A percentile compares a stretch with the other conserved stretches of the same genome.
These are phyloP conservation scores for Chaetomium sp. DNA, from an alignment of 2,329 filamentous ascomycete species.

Conservation along the genomic window DNA sequence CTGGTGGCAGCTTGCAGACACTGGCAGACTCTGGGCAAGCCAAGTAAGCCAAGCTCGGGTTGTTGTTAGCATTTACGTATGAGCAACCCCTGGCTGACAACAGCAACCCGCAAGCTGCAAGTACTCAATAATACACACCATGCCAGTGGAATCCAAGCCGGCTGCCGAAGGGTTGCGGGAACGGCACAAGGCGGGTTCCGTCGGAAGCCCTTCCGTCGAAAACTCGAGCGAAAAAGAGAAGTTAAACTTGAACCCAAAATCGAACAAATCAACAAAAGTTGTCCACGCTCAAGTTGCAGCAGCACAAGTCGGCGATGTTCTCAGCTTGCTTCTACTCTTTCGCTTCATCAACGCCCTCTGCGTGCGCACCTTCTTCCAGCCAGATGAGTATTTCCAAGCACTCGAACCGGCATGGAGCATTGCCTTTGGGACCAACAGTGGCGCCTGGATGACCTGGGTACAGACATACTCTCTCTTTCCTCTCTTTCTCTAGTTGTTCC, in stretches of 20 bases:
- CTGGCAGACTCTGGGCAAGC: background rate
- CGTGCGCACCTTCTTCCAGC: conserved; percentile 91
- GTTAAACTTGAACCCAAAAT: background rate
- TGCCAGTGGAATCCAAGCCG: conserved; percentile 19
- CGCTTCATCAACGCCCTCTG: conserved; percentile 79
- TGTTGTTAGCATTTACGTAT: conserved; percentile 8
- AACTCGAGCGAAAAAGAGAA: background rate
- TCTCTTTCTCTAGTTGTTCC: background rate
- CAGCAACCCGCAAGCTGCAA: background rate
- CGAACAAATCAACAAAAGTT: conserved; percentile 20
- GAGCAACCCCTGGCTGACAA: background rate
- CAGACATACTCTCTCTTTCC: conserved; percentile 21
- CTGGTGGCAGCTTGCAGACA: conserved; percentile 14
- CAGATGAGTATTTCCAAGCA: conserved; percentile 96
- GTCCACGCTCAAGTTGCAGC: conserved; percentile 37
- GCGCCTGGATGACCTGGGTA: conserved; percentile 96
- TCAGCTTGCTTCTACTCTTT: conserved; percentile 60
- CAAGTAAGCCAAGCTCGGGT: background rate
- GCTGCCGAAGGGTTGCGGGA: conserved; percentile 11
- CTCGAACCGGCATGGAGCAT: conserved; percentile 92
- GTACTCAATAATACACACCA: background rate
- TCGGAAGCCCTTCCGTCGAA: conserved; percentile 1
- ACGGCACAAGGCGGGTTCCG: conserved; percentile 16
- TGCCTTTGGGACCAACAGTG: conserved; percentile 74
- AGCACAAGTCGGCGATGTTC: conserved; percentile 41